Conservation (phyloP, 352 stramenopile genomes). For the Globisporangium cystogenes region DNA sequence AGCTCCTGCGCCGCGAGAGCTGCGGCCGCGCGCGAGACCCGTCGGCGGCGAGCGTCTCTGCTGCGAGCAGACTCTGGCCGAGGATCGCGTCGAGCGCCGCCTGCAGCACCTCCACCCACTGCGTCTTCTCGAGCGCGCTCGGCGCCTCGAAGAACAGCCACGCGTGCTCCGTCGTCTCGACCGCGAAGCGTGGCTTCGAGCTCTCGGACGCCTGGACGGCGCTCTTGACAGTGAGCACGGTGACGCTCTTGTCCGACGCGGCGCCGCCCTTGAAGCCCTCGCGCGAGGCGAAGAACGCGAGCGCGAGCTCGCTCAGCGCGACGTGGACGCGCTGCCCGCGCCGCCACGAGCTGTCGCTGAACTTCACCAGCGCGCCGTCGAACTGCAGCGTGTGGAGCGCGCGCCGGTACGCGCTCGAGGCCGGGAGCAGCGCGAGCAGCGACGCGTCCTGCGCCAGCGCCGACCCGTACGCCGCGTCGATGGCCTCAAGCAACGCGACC, state of each 20-base stretch:
- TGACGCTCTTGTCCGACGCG: conserved; percentile 4
- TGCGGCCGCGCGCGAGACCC: neutral
- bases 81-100: conserved; percentile 43
- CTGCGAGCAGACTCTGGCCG: conserved; percentile 35
- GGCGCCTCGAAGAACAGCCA: conserved; percentile 40
- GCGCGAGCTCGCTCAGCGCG: conserved; percentile 28
- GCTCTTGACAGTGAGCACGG: conserved; percentile 14
- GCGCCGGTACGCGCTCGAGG: conserved; percentile 20
- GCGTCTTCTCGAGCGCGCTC: conserved; percentile 25
- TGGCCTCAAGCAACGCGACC: conserved; percentile 38
- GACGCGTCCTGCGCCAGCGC: conserved; percentile 23
- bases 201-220: conserved; percentile 2
- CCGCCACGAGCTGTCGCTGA: conserved; percentile 26
- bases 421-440: conserved; percentile 26
- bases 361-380: conserved; percentile 30
- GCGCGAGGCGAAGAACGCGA: conserved; percentile 49
- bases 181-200: conserved; percentile 25
- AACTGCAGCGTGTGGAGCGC: conserved; percentile 31
- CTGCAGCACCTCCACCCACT: conserved; percentile 52
- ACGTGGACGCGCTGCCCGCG: conserved; percentile 39
- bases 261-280: conserved; percentile 50
- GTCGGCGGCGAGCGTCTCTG: too few species aligned
- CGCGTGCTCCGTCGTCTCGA: conserved; percentile 47
- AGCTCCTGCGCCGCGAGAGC: conserved; percentile 4
- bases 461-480: conserved; percentile 36